phyloP scores from a whole-genome alignment of 257 asterid species.

The Misopates orontium region DNA sequence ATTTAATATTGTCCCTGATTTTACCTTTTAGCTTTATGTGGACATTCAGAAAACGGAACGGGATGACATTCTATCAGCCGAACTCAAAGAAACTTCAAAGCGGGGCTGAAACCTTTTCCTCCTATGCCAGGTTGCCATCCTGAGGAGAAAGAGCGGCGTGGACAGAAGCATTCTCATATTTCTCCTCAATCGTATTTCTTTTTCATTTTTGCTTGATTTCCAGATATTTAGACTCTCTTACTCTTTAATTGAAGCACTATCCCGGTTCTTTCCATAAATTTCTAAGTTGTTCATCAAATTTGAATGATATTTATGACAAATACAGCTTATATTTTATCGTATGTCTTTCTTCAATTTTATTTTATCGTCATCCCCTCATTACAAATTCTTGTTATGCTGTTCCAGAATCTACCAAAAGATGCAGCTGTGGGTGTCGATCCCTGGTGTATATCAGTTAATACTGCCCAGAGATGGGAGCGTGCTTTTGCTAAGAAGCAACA shows the following conservation, averaged over 20 bases:
- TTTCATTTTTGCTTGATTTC: neutral
- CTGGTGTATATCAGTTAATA: constrained; percentile 92
- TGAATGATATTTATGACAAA: neutral
- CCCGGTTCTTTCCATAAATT: neutral
- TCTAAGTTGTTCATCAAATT: constrained; percentile 2
- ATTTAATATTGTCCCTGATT: neutral
- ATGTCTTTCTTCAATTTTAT: constrained; percentile 24
- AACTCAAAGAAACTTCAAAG: too few species aligned
- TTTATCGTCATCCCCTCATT: constrained; percentile 6
- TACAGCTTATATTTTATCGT: constrained; percentile 6
- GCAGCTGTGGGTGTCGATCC: constrained; percentile 89
- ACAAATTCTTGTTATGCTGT: constrained; percentile 32
- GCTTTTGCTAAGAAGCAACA: constrained; percentile 75
- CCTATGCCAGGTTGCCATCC: too few species aligned
- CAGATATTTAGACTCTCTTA: neutral
- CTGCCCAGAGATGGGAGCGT: constrained; percentile 85
- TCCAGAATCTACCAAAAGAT: constrained; percentile 69
- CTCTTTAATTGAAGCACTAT: neutral
- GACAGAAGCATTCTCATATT: too few species aligned
- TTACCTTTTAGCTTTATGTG: constrained; percentile 8
- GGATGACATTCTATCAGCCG: too few species aligned
- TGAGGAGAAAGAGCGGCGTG: too few species aligned
- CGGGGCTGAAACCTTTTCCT: too few species aligned
- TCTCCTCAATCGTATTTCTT: too few species aligned
- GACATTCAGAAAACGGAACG: neutral